Evolutionary conservation across 1,139 yeast species (phyloP).

Genomic region (Diutina mesorugosa): DNA sequence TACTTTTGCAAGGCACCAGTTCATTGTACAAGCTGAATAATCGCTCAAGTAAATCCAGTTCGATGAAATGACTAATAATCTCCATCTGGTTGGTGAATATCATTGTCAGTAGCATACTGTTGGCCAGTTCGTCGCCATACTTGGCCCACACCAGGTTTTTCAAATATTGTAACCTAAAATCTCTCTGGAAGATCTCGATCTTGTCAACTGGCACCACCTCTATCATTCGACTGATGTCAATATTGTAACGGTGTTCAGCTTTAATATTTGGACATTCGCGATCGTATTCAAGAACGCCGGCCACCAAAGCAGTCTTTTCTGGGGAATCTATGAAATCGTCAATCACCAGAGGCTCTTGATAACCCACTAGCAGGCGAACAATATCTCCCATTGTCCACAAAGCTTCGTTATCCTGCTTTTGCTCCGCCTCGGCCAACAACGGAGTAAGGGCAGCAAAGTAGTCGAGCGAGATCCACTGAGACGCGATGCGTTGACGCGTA

Average conservation of each 20-base stretch:
- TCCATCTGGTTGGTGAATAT: constrained; percentile 60
- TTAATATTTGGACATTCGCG: constrained; percentile 70
- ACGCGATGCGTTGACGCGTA: constrained; percentile 39
- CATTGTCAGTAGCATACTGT: constrained; percentile 48
- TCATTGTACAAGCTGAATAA: constrained; percentile 42
- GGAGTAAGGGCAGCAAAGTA: constrained; percentile 41
- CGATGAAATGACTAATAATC: constrained; percentile 54
- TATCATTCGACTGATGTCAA: constrained; percentile 48
- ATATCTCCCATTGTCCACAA: constrained; percentile 62
- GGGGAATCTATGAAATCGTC: constrained; percentile 53
- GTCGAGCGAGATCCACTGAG: constrained; percentile 32
- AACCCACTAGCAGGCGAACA: constrained; percentile 52
- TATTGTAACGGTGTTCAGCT: constrained; percentile 64
- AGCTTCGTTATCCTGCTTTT: constrained; percentile 30
- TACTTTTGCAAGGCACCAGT: background rate
- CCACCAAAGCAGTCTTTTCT: constrained; percentile 44
- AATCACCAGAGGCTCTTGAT: constrained; percentile 57
- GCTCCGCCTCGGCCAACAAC: constrained; percentile 46
- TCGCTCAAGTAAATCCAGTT: constrained; percentile 33
- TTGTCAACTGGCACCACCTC: constrained; percentile 27
- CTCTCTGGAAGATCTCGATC: constrained; percentile 42
- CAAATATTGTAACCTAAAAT: constrained; percentile 65
- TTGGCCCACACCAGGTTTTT: constrained; percentile 81
- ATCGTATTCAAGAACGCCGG: constrained; percentile 87
- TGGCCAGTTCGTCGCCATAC: constrained; percentile 67